phyloP scores from a whole-genome alignment of 805 yeast species.

The Danielozyma ontarioensis region DNA sequence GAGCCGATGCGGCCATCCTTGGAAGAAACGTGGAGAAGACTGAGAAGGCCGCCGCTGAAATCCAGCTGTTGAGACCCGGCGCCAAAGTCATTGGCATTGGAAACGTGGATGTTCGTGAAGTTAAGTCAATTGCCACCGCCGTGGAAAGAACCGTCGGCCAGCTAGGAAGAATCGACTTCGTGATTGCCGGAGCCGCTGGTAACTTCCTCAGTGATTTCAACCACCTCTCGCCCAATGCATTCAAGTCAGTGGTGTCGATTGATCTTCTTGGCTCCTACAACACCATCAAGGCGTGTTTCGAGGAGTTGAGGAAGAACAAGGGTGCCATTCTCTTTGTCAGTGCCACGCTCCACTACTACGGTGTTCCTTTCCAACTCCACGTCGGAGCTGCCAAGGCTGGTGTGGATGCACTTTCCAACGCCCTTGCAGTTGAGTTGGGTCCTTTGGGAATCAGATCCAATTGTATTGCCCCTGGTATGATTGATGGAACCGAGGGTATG shows the following conservation, averaged over 20 bases:
- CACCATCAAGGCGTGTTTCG: constrained; percentile 77
- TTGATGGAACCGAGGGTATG: constrained; percentile 83
- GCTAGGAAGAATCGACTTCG: constrained; percentile 78
- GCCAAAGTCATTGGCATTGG: constrained; percentile 68
- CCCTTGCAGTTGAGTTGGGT: constrained; percentile 86
- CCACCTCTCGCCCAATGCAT: constrained; percentile 77
- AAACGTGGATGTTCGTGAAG: constrained; percentile 72
- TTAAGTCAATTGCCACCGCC: constrained; percentile 54
- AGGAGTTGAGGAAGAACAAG: constrained; percentile 55
- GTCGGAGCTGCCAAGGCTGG: constrained; percentile 97
- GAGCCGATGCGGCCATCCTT: constrained; percentile 81
- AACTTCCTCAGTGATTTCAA: constrained; percentile 81
- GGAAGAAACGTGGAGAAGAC: constrained; percentile 76
- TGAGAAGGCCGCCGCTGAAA: constrained; percentile 59
- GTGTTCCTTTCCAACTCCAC: constrained; percentile 84
- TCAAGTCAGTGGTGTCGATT: constrained; percentile 80
- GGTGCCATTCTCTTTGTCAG: constrained; percentile 77
- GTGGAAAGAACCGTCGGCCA: constrained; percentile 58
- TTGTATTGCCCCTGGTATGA: constrained; percentile 89
- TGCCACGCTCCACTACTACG: constrained; percentile 87
- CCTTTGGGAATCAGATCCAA: constrained; percentile 82
- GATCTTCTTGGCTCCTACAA: constrained; percentile 87
- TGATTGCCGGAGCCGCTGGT: constrained; percentile 96
- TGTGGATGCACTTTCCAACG: constrained; percentile 78
- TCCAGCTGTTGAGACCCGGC: constrained; percentile 51